Base-by-base conservation (phyloP, 345 rosid species). In the Hirschfeldia incana region DNA sequence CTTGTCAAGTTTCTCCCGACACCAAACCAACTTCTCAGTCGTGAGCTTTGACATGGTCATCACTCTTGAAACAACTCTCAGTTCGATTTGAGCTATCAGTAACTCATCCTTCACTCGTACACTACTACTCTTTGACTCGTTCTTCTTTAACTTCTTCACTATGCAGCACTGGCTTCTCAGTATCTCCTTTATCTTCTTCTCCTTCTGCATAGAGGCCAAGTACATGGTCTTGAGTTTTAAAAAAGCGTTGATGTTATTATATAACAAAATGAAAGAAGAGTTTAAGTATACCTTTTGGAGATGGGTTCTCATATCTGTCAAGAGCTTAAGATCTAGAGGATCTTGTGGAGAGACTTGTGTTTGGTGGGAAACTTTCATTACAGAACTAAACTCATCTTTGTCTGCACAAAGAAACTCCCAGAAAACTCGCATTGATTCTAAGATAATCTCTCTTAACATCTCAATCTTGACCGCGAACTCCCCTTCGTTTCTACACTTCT, bases 21-120 rank as follows among this genome's bases (percentile, higher is more conserved):
- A 95, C 98, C 99, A 95, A 0, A 82, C 68, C n/a, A 91, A 60
- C 81, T 93, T 93, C 71, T 88, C 92, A 6, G 85, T 83, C 2
- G 82, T 83, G 13, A 93, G 82, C 39, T 81, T 89, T 10, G 83
- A 84, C 92, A 91, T 90, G 82, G 78, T 86, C 37, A 88, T 83
- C 34, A 90, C 96, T 70, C 97, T 89, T 39, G 89, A 85, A 69
- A 93, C 66, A 62, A 95, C 36, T 74, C 85, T 91, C 66, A 91
- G 12, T 46, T 95, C 99, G 0, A 91, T 82, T 70, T 83, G 85
- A 73, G 89, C 83, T 36, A 87, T 67, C 46, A 93, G 66, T 74
- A 86, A 55, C 67, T 76, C 82, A 76, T 81, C 76, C 76, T 88
- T 78, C 55, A 83, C 46, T 55, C 81, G 53, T 36, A 66, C 27